phyloP scores from a whole-genome alignment of 2,329 filamentous ascomycete genomes.

The Venturia aucupariae region DNA sequence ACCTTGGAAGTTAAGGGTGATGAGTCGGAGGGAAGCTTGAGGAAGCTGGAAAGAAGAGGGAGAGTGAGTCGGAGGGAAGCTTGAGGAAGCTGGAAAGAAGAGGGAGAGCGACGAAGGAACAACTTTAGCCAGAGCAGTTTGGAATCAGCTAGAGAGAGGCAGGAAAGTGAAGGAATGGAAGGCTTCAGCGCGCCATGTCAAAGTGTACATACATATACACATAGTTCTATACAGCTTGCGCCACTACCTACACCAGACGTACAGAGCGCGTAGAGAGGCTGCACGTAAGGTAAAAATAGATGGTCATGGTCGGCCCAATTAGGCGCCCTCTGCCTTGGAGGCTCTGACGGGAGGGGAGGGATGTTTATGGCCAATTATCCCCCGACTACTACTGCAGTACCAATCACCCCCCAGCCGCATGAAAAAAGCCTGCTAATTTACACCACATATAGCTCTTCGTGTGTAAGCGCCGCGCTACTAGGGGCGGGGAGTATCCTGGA shows the following conservation, averaged over 20 bases:
- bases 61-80: too few relatives aligned
- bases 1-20: too few relatives aligned
- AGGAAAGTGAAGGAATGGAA: not conserved
- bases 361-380: too few relatives aligned
- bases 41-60: too few relatives aligned
- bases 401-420: not conserved
- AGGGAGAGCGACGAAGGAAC: not conserved
- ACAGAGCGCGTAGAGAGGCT: slow-evolving; percentile 6
- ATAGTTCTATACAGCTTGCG: slow-evolving; percentile 5
- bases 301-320: slow-evolving; percentile 1
- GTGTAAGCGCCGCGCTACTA: slow-evolving; percentile 1
- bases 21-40: too few relatives aligned
- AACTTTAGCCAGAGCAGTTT: not conserved
- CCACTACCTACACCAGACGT: not conserved
- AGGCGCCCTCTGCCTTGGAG: not conserved
- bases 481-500: not conserved
- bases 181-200: not conserved
- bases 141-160: too few relatives aligned
- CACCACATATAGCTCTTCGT: not conserved
- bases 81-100: too few relatives aligned
- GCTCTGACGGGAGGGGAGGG: not conserved
- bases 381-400: too few relatives aligned
- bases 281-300: not conserved
- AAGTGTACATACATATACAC: slow-evolving; percentile 9
- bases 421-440: not conserved